Conservation (phyloP, 495 filamentous ascomycete species). For the Letharia columbiana region DNA sequence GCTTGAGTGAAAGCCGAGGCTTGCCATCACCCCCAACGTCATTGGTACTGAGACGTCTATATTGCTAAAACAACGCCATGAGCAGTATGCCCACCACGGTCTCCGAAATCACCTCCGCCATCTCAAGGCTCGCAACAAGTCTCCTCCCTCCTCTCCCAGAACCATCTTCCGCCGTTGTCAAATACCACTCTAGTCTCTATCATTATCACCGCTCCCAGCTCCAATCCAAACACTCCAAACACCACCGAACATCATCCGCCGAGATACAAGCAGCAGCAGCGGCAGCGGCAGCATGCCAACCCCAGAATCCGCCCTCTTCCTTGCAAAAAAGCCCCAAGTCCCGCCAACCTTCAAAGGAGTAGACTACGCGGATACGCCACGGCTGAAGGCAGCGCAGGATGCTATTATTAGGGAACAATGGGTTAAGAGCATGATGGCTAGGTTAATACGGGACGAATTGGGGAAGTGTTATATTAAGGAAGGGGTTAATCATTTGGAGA, state of each 20-base stretch:
- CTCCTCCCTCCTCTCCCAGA: background rate
- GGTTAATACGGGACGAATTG: slow-evolving; percentile 86
- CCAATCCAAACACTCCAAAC: background rate
- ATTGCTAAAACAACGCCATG: background rate
- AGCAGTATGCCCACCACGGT: background rate
- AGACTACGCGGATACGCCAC: slow-evolving; percentile 86
- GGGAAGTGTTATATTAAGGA: slow-evolving; percentile 91
- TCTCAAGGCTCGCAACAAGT: background rate
- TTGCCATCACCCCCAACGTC: background rate
- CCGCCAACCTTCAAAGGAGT: slow-evolving; percentile 93
- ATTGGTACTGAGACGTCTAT: background rate
- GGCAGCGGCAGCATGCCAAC: slow-evolving; percentile 57
- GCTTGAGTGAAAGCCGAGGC: slow-evolving; percentile 1
- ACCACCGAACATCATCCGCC: background rate
- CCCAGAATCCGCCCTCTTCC: slow-evolving; percentile 85
- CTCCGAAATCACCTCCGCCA: background rate
- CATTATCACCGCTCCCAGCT: background rate
- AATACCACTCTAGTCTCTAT: background rate
- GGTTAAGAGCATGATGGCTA: slow-evolving; percentile 95
- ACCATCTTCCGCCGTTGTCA: background rate
- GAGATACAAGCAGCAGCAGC: slow-evolving; percentile 1
- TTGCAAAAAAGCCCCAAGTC: slow-evolving; percentile 89
- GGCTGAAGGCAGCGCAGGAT: slow-evolving; percentile 88
- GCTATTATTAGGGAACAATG: slow-evolving; percentile 93
- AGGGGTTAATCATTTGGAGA: slow-evolving; percentile 95